phyloP scores from a whole-genome alignment of 192 early-diverging fungal species.

The Entrophospora sp. region DNA sequence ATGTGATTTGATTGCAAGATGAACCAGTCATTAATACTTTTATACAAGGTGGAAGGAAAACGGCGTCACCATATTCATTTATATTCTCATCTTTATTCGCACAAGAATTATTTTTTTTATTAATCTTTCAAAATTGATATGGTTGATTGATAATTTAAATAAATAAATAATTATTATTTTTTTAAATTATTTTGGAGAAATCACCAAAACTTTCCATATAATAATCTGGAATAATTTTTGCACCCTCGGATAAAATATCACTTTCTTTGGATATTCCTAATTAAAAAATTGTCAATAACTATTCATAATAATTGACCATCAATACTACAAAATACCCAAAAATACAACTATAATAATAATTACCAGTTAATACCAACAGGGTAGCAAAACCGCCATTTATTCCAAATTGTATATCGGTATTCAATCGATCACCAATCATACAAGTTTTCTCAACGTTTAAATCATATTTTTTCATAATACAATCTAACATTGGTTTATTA shows the following conservation, averaged over 20 bases:
- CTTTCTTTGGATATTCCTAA: conserved; percentile 27
- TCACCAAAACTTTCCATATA: conserved; percentile 38
- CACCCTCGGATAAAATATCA: conserved; percentile 24
- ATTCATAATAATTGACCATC: not conserved
- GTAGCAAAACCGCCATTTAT: conserved; percentile 76
- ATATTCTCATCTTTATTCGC: too few relatives aligned
- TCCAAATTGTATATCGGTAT: conserved; percentile 96
- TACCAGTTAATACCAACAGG: conserved; percentile 85
- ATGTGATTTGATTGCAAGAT: too few relatives aligned
- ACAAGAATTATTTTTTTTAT: too few relatives aligned
- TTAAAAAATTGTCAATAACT: not conserved
- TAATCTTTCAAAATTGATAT: too few relatives aligned
- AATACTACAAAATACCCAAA: not conserved
- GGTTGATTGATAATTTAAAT: too few relatives aligned
- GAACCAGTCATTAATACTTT: too few relatives aligned
- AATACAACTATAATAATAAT: not conserved
- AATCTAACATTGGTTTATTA: conserved; percentile 86
- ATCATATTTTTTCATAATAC: conserved; percentile 75
- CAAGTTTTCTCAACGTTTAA: conserved; percentile 74
- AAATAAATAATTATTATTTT: too few relatives aligned
- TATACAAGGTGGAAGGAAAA: too few relatives aligned
- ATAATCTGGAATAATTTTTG: conserved; percentile 38
- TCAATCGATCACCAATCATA: conserved; percentile 95
- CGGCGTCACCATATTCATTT: too few relatives aligned
- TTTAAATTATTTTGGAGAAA: conserved; percentile 27